A percentile compares a stretch with the other conserved stretches of the same genome.
phyloP scores from a whole-genome alignment of 1,139 yeast genomes.

The Yamadazyma aaseri region DNA sequence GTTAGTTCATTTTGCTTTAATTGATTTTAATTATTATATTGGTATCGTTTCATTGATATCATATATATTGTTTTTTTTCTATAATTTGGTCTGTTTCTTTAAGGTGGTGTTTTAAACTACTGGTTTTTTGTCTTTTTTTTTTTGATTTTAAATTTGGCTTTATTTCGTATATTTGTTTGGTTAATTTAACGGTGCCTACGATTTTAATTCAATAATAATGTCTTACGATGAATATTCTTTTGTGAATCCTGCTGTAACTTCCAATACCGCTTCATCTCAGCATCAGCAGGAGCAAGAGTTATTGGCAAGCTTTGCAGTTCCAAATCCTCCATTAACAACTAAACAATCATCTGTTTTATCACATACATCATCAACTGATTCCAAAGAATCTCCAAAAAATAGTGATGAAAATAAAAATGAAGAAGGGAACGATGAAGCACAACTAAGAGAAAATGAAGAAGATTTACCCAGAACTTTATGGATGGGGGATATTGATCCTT shows the following conservation, averaged over 20 bases:
- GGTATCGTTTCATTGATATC: too few relatives aligned
- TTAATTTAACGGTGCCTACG: not conserved
- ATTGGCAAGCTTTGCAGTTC: constrained; percentile 39
- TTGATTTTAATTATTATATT: too few relatives aligned
- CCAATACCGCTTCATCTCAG: constrained; percentile 43
- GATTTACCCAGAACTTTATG: constrained; percentile 51
- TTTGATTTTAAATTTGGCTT: not conserved
- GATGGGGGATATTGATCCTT: constrained; percentile 83
- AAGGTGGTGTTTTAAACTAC: too few relatives aligned
- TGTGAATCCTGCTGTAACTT: constrained; percentile 7
- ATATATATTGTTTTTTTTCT: too few relatives aligned
- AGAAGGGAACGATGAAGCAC: constrained; percentile 3
- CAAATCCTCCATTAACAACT: constrained; percentile 40
- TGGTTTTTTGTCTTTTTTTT: not conserved
- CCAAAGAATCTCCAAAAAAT: not conserved
- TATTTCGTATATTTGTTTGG: constrained; percentile 1
- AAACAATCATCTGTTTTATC: constrained; percentile 17
- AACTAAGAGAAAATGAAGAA: constrained; percentile 3
- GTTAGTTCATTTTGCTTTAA: too few relatives aligned
- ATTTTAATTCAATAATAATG: not conserved
- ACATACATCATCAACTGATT: not conserved
- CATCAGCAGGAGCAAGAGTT: constrained; percentile 48
- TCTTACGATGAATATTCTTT: constrained; percentile 4
- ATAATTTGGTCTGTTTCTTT: too few relatives aligned
- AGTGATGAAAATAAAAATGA: constrained; percentile 5